phyloP scores from a whole-genome alignment of 2,329 filamentous ascomycete species.

The Aspergillus spinulosporus region DNA sequence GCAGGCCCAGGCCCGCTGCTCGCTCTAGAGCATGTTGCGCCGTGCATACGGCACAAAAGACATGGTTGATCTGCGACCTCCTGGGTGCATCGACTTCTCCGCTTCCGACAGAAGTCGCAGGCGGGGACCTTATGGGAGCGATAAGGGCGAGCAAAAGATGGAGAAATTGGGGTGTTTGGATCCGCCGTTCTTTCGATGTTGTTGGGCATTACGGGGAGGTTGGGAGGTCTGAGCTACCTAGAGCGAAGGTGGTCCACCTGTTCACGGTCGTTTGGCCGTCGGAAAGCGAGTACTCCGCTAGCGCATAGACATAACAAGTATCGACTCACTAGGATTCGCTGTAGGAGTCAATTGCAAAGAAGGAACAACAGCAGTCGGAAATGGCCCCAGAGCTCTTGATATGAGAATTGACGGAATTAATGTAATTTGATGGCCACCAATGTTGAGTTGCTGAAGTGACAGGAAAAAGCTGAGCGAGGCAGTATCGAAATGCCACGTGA shows the following conservation, averaged over 20 bases:
- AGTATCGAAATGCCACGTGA: no score
- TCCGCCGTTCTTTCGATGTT: background rate
- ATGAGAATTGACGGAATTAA: no score
- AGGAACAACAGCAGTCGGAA: no score
- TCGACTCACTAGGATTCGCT: no score
- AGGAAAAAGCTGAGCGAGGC: no score
- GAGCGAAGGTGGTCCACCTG: background rate
- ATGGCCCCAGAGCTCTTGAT: no score
- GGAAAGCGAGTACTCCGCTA: background rate
- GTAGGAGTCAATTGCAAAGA: no score
- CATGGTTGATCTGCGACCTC: conserved; percentile 12
- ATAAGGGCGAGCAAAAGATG: conserved; percentile 5
- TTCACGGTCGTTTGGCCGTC: background rate
- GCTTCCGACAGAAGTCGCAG: conserved; percentile 11
- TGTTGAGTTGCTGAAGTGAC: no score
- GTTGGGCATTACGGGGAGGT: background rate
- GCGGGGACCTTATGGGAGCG: conserved; percentile 9
- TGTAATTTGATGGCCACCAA: no score
- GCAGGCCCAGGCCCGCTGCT: background rate
- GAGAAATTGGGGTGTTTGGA: background rate
- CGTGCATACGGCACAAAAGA: conserved; percentile 12
- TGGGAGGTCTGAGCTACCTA: background rate
- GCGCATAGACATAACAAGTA: background rate
- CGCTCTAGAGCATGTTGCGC: conserved; percentile 1
- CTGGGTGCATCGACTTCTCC: conserved; percentile 12